Evolutionary conservation across 768 basidiomycete species (phyloP).

Genomic region (Phanerochaete carnosa): DNA sequence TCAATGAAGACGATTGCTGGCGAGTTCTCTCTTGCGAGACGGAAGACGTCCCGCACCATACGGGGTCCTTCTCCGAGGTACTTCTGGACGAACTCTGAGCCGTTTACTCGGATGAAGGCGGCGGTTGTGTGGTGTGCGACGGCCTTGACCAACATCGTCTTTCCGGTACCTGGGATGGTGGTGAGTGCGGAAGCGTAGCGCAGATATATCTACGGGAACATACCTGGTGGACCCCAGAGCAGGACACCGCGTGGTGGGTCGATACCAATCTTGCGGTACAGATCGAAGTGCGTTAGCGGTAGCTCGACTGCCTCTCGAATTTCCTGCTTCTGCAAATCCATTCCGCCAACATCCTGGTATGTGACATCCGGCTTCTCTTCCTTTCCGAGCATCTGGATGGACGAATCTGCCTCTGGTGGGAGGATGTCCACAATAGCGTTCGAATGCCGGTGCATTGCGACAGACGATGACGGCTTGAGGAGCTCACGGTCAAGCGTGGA

Average conservation of each 20-base stretch:
- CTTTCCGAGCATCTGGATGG: conserved; percentile 90
- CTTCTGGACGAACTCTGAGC: conserved; percentile 98
- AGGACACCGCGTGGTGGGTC: conserved; percentile 97
- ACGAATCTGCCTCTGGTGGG: conserved; percentile 97
- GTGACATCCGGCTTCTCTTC: conserved; percentile 95
- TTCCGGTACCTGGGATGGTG: conserved; percentile 75
- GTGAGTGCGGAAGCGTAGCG: background rate
- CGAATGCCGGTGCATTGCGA: conserved; percentile 98
- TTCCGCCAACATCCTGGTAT: conserved; percentile 94
- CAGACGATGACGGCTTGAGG: conserved; percentile 94
- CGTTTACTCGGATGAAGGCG: conserved; percentile 96
- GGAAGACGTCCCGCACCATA: conserved; percentile 99
- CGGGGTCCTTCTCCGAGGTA: conserved; percentile 99
- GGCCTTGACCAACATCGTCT: conserved; percentile 99
- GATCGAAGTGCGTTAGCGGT: conserved; percentile 92
- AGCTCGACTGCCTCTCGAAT: conserved; percentile 98
- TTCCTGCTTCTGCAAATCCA: conserved; percentile 98
- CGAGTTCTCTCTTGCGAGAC: conserved; percentile 93
- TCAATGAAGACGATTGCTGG: conserved; percentile 99
- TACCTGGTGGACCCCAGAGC: conserved; percentile 95
- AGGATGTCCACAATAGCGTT: conserved; percentile 98
- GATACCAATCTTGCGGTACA: conserved; percentile 99
- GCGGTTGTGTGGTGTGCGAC: conserved; percentile 98
- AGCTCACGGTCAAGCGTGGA: conserved; percentile 96
- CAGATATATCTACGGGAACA: conserved; percentile 14